Conservation (phyloP, 2,329 filamentous ascomycete species). For the Fonsecaea multimorphosa region DNA sequence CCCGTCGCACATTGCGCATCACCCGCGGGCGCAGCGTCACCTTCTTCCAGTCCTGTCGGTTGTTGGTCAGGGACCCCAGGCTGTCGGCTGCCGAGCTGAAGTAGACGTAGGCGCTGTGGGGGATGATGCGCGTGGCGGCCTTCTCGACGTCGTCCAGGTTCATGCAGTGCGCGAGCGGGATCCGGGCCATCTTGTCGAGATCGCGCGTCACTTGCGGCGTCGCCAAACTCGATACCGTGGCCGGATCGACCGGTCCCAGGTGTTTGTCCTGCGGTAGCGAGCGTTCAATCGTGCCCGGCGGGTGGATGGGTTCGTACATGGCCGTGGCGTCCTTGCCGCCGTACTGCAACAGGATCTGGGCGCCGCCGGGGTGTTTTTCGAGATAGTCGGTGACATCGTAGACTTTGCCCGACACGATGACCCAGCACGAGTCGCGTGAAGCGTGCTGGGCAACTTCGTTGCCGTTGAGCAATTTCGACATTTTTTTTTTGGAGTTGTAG, state of each 20-base stretch:
- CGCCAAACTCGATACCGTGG: constrained; percentile 55
- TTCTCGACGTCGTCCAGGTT: constrained; percentile 31
- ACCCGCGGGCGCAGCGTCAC: constrained; percentile 51
- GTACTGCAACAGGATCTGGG: constrained; percentile 87
- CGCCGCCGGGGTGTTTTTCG: constrained; percentile 84
- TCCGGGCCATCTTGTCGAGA: constrained; percentile 16
- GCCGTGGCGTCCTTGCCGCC: constrained; percentile 71
- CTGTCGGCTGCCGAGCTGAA: constrained; percentile 33
- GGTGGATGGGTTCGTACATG: constrained; percentile 35
- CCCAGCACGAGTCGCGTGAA: constrained; percentile 78
- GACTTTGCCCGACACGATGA: constrained; percentile 81
- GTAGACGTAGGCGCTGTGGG: constrained; percentile 22
- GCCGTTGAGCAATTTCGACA: constrained; percentile 13
- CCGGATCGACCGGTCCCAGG: constrained; percentile 45
- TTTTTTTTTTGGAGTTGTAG: neutral
- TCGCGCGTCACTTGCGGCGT: constrained; percentile 41
- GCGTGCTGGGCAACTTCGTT: constrained; percentile 81
- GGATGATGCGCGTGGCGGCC: constrained; percentile 20
- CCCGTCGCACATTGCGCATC: constrained; percentile 47
- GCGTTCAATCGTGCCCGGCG: constrained; percentile 27
- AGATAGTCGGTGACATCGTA: constrained; percentile 83
- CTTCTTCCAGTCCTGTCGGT: constrained; percentile 35
- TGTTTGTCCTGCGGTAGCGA: constrained; percentile 50
- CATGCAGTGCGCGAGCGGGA: constrained; percentile 27
- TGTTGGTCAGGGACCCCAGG: constrained; percentile 35